Conservation (phyloP, 495 filamentous ascomycete genomes). For the Parathielavia appendiculata region DNA sequence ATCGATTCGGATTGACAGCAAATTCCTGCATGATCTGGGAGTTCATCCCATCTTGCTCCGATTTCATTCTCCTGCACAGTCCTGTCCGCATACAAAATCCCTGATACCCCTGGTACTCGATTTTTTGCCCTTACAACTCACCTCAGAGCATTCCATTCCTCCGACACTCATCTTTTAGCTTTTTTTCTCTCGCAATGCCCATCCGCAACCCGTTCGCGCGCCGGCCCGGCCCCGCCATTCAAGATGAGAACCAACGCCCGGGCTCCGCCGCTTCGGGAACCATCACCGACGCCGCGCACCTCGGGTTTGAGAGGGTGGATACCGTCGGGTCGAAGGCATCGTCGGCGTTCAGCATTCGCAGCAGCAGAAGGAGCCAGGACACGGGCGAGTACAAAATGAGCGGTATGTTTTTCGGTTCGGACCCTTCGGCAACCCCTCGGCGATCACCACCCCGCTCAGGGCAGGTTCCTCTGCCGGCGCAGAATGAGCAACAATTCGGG, state of each 20-base stretch:
- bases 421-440: not conserved
- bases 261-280: conserved; percentile 28
- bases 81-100: not conserved
- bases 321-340: conserved; percentile 52
- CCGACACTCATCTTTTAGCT: not conserved
- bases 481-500: no score
- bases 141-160: not conserved
- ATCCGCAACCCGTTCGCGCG: conserved; percentile 70
- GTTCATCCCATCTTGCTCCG: conserved; percentile 1
- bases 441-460: not conserved
- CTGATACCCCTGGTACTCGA: not conserved
- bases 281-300: conserved; percentile 27
- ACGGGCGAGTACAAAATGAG: conserved; percentile 77
- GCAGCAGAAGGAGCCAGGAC: conserved; percentile 49
- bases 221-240: conserved; percentile 46
- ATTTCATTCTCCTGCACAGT: not conserved
- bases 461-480: no score
- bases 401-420: conserved; percentile 47
- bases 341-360: conserved; percentile 58
- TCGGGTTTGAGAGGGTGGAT: conserved; percentile 51
- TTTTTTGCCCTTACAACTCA: not conserved
- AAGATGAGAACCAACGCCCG: conserved; percentile 52
- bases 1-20: not conserved
- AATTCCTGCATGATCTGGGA: conserved; percentile 8
- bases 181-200: conserved; percentile 49